phyloP scores from a whole-genome alignment of 2,329 filamentous ascomycete species.

The Bipolaris cookei region DNA sequence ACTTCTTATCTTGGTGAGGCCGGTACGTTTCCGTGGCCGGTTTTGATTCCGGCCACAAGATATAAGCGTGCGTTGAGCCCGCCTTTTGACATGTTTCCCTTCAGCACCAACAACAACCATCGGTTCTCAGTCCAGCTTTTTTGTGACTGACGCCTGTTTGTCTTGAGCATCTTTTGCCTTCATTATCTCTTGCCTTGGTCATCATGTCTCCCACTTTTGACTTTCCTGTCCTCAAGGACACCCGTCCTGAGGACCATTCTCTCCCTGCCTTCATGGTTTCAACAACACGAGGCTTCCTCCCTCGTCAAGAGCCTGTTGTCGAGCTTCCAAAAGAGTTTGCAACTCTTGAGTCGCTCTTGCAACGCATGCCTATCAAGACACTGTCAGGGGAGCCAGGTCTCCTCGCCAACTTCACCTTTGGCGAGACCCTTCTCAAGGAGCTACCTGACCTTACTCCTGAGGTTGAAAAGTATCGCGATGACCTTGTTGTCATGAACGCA shows the following conservation, averaged over 20 bases:
- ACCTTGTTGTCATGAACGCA: conserved; percentile 82
- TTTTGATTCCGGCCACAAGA: conserved; percentile 42
- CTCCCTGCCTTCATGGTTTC: conserved; percentile 81
- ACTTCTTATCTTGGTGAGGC: conserved; percentile 43
- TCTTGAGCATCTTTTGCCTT: conserved; percentile 1
- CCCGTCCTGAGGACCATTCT: conserved; percentile 65
- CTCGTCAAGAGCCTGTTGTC: conserved; percentile 59
- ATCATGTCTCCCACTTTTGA: conserved; percentile 42
- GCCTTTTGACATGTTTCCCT: conserved; percentile 18
- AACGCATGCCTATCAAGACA: conserved; percentile 80
- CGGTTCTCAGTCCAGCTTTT: conserved; percentile 3
- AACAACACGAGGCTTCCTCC: conserved; percentile 75
- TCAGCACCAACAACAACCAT: conserved; percentile 11
- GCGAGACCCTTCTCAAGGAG: conserved; percentile 73
- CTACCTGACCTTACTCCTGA: conserved; percentile 77
- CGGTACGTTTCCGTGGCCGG: conserved; percentile 46
- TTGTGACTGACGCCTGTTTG: neutral
- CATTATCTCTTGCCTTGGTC: conserved; percentile 36
- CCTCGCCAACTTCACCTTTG: conserved; percentile 75
- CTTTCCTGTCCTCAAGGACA: conserved; percentile 70
- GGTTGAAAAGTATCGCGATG: conserved; percentile 72
- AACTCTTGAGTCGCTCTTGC: conserved; percentile 72
- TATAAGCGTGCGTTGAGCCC: conserved; percentile 40
- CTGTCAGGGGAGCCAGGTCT: conserved; percentile 76
- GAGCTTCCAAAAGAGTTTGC: conserved; percentile 76